These are phyloP conservation scores for Fallopia convolvulus DNA, from an alignment of 148 eudicot species.

Conservation along the genomic window DNA sequence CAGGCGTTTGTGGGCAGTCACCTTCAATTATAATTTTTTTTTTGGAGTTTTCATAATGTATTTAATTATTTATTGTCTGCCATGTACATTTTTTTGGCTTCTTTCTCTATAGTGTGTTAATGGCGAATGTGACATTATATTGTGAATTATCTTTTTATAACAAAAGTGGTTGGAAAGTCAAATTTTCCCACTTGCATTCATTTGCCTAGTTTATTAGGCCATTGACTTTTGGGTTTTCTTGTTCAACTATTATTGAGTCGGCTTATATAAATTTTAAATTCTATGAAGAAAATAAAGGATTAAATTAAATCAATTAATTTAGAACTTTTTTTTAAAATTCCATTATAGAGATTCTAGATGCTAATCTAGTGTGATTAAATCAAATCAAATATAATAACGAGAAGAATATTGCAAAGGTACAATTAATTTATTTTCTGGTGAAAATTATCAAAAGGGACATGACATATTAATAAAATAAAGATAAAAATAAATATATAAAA, in stretches of 20 bases:
- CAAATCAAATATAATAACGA: neutral
- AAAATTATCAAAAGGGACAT: no score
- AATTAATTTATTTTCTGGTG: no score
- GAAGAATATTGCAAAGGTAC: neutral
- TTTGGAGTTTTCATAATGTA: neutral
- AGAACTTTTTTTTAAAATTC: neutral
- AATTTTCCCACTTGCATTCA: slow-evolving; percentile 4
- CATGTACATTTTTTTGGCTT: neutral
- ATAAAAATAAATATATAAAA: no score
- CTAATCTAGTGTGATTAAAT: neutral
- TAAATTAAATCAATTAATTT: neutral
- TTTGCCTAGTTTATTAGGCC: slow-evolving; percentile 6
- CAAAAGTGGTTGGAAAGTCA: slow-evolving; percentile 11
- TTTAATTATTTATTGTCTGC: slow-evolving; percentile 10
- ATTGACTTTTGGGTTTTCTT: slow-evolving; percentile 8
- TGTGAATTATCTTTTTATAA: neutral
- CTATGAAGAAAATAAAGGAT: neutral
- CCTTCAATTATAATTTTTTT: no score
- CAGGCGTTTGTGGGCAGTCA: slow-evolving; percentile 4
- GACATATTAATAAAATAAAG: no score
- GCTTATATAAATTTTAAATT: neutral
- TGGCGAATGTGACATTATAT: neutral
- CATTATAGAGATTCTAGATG: neutral
- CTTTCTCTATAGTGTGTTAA: neutral
- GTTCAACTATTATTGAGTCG: slow-evolving; percentile 6